These are phyloP conservation scores for Myrica gale DNA, from an alignment of 306 rosid species.

Conservation along the genomic window DNA sequence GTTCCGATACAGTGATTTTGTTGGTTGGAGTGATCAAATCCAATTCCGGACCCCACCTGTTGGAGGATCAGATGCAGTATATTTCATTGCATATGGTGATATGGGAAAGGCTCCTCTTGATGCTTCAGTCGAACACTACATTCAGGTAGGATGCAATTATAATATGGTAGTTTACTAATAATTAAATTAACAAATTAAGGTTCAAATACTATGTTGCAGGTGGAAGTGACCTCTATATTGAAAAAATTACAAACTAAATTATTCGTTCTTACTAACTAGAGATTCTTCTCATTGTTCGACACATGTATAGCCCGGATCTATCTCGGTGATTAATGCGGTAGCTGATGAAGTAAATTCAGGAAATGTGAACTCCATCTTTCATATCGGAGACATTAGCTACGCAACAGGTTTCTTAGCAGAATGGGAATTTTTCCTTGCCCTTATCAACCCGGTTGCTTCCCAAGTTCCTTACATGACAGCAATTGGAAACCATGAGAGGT, in stretches of 20 bases:
- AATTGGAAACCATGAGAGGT: constrained; percentile 95
- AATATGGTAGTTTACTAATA: too few relatives aligned
- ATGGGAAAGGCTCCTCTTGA: constrained; percentile 96
- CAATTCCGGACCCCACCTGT: constrained; percentile 71
- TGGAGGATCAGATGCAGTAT: constrained; percentile 64
- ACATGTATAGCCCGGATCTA: constrained; percentile 75
- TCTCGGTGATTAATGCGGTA: constrained; percentile 63
- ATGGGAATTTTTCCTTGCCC: constrained; percentile 82
- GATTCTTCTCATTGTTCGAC: neutral
- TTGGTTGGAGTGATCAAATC: constrained; percentile 71
- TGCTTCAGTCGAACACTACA: constrained; percentile 70
- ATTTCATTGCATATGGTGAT: constrained; percentile 71
- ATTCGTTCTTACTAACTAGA: constrained; percentile 5
- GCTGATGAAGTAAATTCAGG: constrained; percentile 45
- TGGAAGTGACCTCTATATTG: too few relatives aligned
- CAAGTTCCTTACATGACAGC: constrained; percentile 81
- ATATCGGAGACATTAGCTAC: constrained; percentile 94
- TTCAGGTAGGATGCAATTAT: constrained; percentile 54
- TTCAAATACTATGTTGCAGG: too few relatives aligned
- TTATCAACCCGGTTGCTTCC: constrained; percentile 64
- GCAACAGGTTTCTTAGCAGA: constrained; percentile 85
- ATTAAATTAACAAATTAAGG: too few relatives aligned
- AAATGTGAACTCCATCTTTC: constrained; percentile 59
- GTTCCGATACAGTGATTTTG: constrained; percentile 43
- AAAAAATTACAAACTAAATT: too few relatives aligned